Evolutionary conservation across 78 protist genomes (phyloP), one percentile per base, ranked within the genome.

Genomic region (Goniomonas avonlea): DNA sequence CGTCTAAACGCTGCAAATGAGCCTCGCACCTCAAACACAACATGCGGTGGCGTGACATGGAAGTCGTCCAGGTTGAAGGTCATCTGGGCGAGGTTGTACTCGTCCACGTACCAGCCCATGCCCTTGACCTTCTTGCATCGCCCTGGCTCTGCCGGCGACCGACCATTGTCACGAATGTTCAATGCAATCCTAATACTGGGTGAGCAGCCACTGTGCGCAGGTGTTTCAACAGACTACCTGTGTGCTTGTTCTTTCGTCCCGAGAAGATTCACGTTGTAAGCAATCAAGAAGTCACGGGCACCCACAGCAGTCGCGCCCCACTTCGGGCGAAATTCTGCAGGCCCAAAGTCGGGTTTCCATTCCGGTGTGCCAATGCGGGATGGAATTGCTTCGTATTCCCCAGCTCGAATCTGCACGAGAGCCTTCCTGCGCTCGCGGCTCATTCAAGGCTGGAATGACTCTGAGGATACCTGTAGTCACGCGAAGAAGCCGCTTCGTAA

Each of bases 171-270:
- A 77, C 87, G 82, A 5, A 83, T 80, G 47, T 83, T 83, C 32
- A 83, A 40, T 20, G 87, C 87, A 61, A 83, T 83, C 25, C 87
- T n/a, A n/a, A n/a, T n/a, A n/a, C n/a, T n/a, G n/a, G n/a, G n/a
- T n/a, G n/a, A n/a, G n/a, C n/a, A n/a, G n/a, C n/a, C n/a, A n/a
- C n/a, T n/a, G n/a, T n/a, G n/a, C n/a, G n/a, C n/a, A n/a, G n/a
- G n/a, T n/a, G n/a, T n/a, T n/a, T n/a, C n/a, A n/a, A n/a, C n/a
- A n/a, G n/a, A n/a, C n/a, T n/a, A n/a, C n/a, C n/a, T n/a, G 25
- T 83, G 87, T 11, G 87, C 87, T 39, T 83, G 87, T 59, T 83
- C 87, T 45, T 83, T 83, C 13, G 87, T 83, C 43, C 87, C 82
- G 17, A 83, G 74, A 11, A 83, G 61, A 53, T 83, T 83, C 31